Percentiles rank a stretch among this genome's conserved stretches.
phyloP scores from a whole-genome alignment of 805 yeast genomes.

The Starmerella lactis-condensi region DNA sequence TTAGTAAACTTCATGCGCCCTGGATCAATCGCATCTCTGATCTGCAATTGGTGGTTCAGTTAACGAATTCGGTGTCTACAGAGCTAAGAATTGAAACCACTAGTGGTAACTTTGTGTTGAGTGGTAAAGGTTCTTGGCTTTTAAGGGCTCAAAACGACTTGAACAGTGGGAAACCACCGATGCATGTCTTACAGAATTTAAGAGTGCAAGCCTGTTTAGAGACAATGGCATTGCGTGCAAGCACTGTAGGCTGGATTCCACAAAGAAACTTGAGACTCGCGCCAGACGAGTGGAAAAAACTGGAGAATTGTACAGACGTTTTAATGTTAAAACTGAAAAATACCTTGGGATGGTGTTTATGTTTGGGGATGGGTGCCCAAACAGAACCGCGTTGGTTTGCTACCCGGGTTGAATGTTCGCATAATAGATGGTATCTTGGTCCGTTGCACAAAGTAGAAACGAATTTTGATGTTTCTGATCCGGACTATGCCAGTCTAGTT shows the following conservation, averaged over 20 bases:
- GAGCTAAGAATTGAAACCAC: constrained; percentile 17
- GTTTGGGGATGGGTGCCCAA: constrained; percentile 19
- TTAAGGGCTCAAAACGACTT: constrained; percentile 10
- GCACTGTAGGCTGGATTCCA: constrained; percentile 53
- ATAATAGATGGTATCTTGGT: constrained; percentile 16
- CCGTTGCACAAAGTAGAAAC: constrained; percentile 11
- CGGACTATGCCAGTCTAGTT: constrained; percentile 19
- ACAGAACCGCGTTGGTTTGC: constrained; percentile 16
- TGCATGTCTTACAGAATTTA: constrained; percentile 28
- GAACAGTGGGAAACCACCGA: constrained; percentile 15
- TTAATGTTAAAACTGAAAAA: constrained; percentile 21
- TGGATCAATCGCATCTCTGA: constrained; percentile 10
- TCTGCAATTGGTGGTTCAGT: constrained; percentile 4
- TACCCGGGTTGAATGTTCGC: constrained; percentile 10
- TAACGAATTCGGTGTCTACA: constrained; percentile 5
- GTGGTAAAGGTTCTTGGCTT: constrained; percentile 11
- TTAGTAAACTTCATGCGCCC: constrained; percentile 6
- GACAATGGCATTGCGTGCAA: constrained; percentile 33
- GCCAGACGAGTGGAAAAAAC: constrained; percentile 28
- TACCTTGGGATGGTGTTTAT: constrained; percentile 26
- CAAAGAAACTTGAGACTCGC: constrained; percentile 35
- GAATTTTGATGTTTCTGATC: constrained; percentile 5
- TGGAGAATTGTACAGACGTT: constrained; percentile 16
- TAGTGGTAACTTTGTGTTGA: constrained; percentile 13
- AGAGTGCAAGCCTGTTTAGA: constrained; percentile 34